Percentiles rank a stretch among this genome's conserved stretches.
These are phyloP conservation scores for Beauveria rudraprayagi DNA, from an alignment of 2,329 filamentous ascomycete species.

Conservation along the genomic window DNA sequence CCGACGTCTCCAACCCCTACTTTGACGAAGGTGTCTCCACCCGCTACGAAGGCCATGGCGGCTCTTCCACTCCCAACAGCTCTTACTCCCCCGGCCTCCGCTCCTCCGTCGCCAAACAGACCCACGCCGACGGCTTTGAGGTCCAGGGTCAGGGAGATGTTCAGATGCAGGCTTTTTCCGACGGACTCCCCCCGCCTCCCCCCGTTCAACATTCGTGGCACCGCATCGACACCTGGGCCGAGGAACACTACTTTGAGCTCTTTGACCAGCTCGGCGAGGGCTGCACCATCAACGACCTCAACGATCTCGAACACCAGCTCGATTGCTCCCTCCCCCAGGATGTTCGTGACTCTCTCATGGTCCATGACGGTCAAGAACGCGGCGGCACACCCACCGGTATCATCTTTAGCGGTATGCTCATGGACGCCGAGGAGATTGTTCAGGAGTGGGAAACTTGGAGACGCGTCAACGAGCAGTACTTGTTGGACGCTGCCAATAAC, in stretches of 20 bases:
- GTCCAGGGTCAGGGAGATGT: slow-evolving; percentile 72
- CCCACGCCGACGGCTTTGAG: slow-evolving; percentile 59
- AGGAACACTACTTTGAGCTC: slow-evolving; percentile 91
- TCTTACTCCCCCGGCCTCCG: slow-evolving; percentile 89
- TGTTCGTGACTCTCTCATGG: slow-evolving; percentile 79
- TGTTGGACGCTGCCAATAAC: slow-evolving; percentile 51
- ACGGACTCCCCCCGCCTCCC: slow-evolving; percentile 82
- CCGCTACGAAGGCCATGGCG: slow-evolving; percentile 38
- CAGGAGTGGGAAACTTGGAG: slow-evolving; percentile 98
- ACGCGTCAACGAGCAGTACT: slow-evolving; percentile 82
- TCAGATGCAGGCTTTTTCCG: slow-evolving; percentile 91
- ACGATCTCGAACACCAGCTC: slow-evolving; percentile 91
- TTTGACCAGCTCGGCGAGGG: slow-evolving; percentile 90
- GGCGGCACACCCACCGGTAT: slow-evolving; percentile 86
- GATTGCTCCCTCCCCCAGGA: slow-evolving; percentile 92
- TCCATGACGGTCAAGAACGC: slow-evolving; percentile 96
- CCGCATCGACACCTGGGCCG: slow-evolving; percentile 88
- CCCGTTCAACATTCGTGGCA: slow-evolving; percentile 86
- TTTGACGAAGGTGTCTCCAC: slow-evolving; percentile 59
- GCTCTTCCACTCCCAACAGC: slow-evolving; percentile 46
- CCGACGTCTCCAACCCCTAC: slow-evolving; percentile 73
- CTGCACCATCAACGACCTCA: slow-evolving; percentile 87
- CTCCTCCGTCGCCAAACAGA: slow-evolving; percentile 62
- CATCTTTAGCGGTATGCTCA: slow-evolving; percentile 87
- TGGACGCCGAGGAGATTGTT: slow-evolving; percentile 96